Conservation (phyloP, 805 yeast genomes). For the Wickerhamiella brachini region DNA sequence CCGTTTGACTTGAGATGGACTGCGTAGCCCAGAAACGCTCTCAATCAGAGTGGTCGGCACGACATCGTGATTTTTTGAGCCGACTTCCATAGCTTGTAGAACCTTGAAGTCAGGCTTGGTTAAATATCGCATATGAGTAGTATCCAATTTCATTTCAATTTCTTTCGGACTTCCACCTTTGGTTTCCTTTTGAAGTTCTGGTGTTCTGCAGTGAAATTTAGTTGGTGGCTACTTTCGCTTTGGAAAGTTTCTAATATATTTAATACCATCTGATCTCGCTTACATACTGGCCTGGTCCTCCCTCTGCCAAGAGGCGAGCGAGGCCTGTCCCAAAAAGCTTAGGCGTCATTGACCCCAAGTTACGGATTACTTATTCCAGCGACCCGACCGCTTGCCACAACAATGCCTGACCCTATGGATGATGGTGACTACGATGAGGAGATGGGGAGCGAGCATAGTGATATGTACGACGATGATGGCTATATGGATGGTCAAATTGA, state of each 20-base stretch:
- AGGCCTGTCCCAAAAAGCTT: neutral
- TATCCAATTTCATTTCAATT: conserved; percentile 68
- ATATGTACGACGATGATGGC: conserved; percentile 9
- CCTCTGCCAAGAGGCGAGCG: no score
- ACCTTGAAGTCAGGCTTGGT: conserved; percentile 84
- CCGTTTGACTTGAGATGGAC: conserved; percentile 62
- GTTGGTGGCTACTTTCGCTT: neutral
- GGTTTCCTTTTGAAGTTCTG: no score
- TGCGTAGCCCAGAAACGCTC: conserved; percentile 62
- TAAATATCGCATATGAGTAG: conserved; percentile 84
- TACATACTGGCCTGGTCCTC: neutral
- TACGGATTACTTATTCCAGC: neutral
- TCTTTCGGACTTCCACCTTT: neutral
- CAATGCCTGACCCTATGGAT: conserved; percentile 11
- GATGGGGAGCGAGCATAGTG: neutral
- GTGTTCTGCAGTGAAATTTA: no score
- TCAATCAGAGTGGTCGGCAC: conserved; percentile 83
- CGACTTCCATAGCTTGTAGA: conserved; percentile 70
- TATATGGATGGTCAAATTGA: conserved; percentile 7
- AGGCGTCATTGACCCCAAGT: no score
- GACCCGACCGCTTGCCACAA: conserved; percentile 4
- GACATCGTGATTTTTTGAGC: conserved; percentile 84
- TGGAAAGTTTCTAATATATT: neutral
- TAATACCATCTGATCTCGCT: neutral
- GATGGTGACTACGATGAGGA: conserved; percentile 1